Conservation (phyloP, 208 protist species). For the Endotrypanum monterogeii region DNA sequence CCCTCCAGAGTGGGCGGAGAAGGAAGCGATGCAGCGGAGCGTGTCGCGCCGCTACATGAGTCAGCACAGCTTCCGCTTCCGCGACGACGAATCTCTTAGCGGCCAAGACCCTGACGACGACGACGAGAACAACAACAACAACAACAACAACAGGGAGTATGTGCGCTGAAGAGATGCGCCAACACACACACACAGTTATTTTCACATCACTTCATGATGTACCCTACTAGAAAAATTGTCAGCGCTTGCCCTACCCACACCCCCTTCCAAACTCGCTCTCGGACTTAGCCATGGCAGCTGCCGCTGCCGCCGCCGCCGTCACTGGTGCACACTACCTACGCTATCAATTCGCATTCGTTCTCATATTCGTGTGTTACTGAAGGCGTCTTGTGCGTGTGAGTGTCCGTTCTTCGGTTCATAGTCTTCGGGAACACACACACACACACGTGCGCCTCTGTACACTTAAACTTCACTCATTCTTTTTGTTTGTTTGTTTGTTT, state of each 20-base stretch:
- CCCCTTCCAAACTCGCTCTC: no score
- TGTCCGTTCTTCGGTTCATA: neutral
- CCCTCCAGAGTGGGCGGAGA: conserved; percentile 39
- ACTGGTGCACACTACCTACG: no score
- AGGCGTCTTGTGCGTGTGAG: neutral
- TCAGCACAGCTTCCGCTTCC: conserved; percentile 18
- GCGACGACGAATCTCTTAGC: neutral
- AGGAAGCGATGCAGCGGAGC: conserved; percentile 19
- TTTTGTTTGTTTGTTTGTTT: neutral
- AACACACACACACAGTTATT: conserved; percentile 5
- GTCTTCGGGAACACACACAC: neutral
- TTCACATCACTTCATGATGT: no score
- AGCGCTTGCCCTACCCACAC: no score
- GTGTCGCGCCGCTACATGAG: conserved; percentile 32
- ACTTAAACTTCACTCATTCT: neutral
- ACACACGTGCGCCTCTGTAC: neutral
- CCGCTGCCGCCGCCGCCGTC: no score
- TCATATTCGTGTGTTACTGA: no score
- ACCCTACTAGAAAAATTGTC: no score
- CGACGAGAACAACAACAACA: conserved; percentile 3
- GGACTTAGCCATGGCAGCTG: no score
- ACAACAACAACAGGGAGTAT: neutral
- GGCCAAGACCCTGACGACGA: neutral
- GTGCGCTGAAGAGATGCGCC: neutral
- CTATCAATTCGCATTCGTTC: no score